Percentiles rank a stretch among this genome's conserved stretches.
Conservation (phyloP, 805 yeast species). For the Saccharomyces mikatae region DNA sequence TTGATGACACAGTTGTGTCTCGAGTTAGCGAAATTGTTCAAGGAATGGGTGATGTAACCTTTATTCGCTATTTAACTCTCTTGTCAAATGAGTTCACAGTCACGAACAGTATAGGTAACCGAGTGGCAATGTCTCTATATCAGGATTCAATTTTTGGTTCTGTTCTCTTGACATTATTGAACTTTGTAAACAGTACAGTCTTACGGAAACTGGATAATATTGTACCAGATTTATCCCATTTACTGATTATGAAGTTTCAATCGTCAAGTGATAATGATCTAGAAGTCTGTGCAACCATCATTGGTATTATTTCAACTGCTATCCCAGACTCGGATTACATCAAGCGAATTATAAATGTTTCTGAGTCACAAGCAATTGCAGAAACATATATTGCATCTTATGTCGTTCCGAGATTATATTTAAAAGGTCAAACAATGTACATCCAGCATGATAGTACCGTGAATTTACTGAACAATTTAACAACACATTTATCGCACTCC, state of each 20-base stretch:
- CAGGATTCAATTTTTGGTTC: conserved; percentile 32
- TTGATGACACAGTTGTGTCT: conserved; percentile 46
- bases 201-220: conserved; percentile 6
- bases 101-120: conserved; percentile 11
- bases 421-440: not conserved
- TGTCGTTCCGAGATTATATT: conserved; percentile 17
- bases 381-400: conserved; percentile 10
- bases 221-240: conserved; percentile 21
- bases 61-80: conserved; percentile 26
- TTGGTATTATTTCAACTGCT: conserved; percentile 38
- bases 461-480: not conserved
- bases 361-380: conserved; percentile 1
- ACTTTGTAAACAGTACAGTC: conserved; percentile 9
- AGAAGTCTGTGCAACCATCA: conserved; percentile 34
- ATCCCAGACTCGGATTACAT: conserved; percentile 5
- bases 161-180: conserved; percentile 24
- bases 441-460: not conserved
- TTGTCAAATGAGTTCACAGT: conserved; percentile 33
- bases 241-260: conserved; percentile 7
- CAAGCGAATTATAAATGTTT: not conserved
- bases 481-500: not conserved
- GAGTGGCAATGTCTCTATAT: conserved; percentile 11
- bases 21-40: conserved; percentile 18
- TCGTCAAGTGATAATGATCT: conserved; percentile 17
- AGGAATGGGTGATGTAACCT: conserved; percentile 12